Conservation (phyloP, 306 rosid species). For the Lotus japonicus region DNA sequence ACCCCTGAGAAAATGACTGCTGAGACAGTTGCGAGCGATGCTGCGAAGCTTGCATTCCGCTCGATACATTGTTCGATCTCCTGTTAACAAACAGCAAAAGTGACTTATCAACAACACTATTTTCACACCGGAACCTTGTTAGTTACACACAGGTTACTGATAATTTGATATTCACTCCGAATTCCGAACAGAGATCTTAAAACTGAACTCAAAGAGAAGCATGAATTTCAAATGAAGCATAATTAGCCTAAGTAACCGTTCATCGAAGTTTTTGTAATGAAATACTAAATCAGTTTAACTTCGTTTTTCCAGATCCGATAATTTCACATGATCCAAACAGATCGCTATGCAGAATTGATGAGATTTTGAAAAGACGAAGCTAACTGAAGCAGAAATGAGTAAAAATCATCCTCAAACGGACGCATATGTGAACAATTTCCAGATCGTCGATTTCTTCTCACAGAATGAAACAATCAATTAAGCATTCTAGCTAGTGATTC, state of each 20-base stretch:
- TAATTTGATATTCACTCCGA: not conserved
- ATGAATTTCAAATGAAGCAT: not conserved
- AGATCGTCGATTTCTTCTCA: not conserved
- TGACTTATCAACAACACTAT: not conserved
- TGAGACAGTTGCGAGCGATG: constrained; percentile 79
- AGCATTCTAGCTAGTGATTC: not conserved
- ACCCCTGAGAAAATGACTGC: constrained; percentile 82
- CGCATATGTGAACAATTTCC: not conserved
- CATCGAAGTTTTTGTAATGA: not conserved
- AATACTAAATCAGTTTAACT: not conserved
- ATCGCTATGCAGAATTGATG: not conserved
- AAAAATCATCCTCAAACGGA: not conserved
- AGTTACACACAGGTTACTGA: not conserved
- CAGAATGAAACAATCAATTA: not conserved
- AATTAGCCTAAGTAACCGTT: not conserved
- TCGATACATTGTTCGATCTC: constrained; percentile 39
- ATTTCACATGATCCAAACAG: constrained; percentile 20
- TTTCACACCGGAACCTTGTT: not conserved
- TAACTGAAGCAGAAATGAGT: not conserved
- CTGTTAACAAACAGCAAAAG: constrained; percentile 19
- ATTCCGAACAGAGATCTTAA: not conserved
- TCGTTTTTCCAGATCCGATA: constrained; percentile 15
- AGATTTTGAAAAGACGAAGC: not conserved
- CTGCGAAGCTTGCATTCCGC: constrained; percentile 74
- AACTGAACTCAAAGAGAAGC: not conserved